Conservation (phyloP, 768 basidiomycete species). For the Mycena floridula region DNA sequence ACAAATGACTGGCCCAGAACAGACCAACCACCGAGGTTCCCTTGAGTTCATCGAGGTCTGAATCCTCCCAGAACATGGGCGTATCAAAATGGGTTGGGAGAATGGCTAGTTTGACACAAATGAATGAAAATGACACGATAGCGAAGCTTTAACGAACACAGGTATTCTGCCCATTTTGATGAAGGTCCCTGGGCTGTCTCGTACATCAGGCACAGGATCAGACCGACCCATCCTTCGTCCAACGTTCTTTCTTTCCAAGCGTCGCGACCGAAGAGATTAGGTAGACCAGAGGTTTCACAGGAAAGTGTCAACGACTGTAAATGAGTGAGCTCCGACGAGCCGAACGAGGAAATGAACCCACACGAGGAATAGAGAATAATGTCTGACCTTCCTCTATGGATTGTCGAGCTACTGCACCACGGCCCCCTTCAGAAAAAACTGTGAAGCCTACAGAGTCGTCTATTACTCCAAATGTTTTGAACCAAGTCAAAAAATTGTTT, state of each 20-base stretch:
- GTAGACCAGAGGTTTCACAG: constrained; percentile 67
- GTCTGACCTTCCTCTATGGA: no score
- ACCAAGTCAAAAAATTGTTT: constrained; percentile 49
- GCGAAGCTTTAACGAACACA: constrained; percentile 39
- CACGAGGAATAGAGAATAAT: no score
- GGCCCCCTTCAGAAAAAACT: constrained; percentile 51
- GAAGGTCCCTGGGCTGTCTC: constrained; percentile 60
- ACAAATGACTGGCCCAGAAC: constrained; percentile 20
- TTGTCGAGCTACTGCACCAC: constrained; percentile 72
- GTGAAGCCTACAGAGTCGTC: constrained; percentile 50
- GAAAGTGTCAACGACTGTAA: constrained; percentile 72
- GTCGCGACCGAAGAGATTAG: constrained; percentile 46
- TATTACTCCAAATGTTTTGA: constrained; percentile 40
- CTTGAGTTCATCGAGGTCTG: constrained; percentile 65
- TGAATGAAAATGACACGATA: background rate
- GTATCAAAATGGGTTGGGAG: constrained; percentile 77
- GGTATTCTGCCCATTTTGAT: constrained; percentile 69
- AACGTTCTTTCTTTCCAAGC: constrained; percentile 61
- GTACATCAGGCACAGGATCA: constrained; percentile 97
- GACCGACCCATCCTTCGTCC: constrained; percentile 73
- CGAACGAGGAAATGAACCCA: no score
- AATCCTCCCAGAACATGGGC: constrained; percentile 89
- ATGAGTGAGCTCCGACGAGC: no score
- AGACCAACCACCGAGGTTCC: constrained; percentile 87
- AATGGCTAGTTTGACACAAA: constrained; percentile 32